These are phyloP conservation scores for Fusarium nodosum DNA, from an alignment of 2,329 filamentous ascomycete genomes.

Conservation along the genomic window DNA sequence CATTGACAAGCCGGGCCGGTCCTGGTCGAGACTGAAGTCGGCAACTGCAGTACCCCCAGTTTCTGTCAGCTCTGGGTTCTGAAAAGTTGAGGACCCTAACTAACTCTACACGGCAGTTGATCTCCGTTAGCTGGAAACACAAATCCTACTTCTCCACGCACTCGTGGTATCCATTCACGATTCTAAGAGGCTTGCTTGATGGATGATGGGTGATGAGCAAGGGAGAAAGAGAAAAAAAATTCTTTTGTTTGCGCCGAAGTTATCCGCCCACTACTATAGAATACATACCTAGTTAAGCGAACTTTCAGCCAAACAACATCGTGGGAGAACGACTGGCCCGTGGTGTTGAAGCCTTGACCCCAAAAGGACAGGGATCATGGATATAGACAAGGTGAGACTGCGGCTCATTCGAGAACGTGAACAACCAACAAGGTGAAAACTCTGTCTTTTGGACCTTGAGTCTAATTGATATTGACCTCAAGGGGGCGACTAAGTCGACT, in stretches of 20 bases:
- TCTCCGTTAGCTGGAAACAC: constrained; percentile 27
- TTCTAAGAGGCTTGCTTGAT: constrained; percentile 1
- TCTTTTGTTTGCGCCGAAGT: constrained; percentile 25
- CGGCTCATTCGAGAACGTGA: constrained; percentile 20
- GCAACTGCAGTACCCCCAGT: constrained; percentile 17
- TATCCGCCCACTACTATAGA: constrained; percentile 14
- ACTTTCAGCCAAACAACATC: constrained; percentile 17
- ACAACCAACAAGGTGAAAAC: constrained; percentile 12
- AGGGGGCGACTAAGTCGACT: constrained; percentile 15
- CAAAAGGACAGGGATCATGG: constrained; percentile 34
- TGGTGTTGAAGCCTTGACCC: constrained; percentile 39
- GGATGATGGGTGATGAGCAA: not conserved
- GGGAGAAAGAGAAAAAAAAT: not conserved
- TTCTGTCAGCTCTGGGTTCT: constrained; percentile 10
- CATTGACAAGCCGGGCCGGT: constrained; percentile 5
- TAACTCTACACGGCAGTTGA: constrained; percentile 25
- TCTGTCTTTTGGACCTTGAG: constrained; percentile 1
- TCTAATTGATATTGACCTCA: not conserved
- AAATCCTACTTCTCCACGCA: constrained; percentile 12
- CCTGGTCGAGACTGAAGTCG: constrained; percentile 5
- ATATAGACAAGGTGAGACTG: constrained; percentile 26
- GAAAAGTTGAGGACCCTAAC: constrained; percentile 10
- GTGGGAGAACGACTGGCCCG: constrained; percentile 50
- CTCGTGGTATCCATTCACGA: constrained; percentile 6
- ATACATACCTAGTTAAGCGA: constrained; percentile 20